phyloP scores from a whole-genome alignment of 306 rosid genomes.

The Rosa persica region DNA sequence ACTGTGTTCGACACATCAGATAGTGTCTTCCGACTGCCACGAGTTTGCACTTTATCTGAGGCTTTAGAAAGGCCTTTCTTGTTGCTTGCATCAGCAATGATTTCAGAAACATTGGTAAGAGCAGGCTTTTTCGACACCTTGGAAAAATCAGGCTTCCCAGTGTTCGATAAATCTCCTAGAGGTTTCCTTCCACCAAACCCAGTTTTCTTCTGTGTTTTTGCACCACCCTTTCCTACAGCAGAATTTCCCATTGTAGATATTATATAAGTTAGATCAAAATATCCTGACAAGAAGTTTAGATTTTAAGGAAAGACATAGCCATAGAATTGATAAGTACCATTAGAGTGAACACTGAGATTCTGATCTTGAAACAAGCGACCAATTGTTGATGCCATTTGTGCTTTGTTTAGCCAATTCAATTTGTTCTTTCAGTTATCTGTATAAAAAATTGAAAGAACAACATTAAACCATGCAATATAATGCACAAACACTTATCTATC shows the following conservation, averaged over 20 bases:
- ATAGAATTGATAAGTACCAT: constrained; percentile 39
- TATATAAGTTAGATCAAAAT: constrained; percentile 4
- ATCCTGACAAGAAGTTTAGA: background rate
- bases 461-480: background rate
- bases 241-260: constrained; percentile 38
- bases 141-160: constrained; percentile 36
- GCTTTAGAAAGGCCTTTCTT: constrained; percentile 33
- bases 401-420: constrained; percentile 7
- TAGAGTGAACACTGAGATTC: constrained; percentile 35
- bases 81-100: constrained; percentile 19
- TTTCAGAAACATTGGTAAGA: constrained; percentile 24
- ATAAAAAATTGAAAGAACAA: background rate
- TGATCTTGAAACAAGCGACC: constrained; percentile 48
- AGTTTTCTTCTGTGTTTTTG: constrained; percentile 36
- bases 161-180: constrained; percentile 66
- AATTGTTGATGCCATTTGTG: constrained; percentile 49
- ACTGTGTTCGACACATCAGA: constrained; percentile 65
- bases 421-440: constrained; percentile 22
- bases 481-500: background rate
- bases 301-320: background rate
- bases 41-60: constrained; percentile 39
- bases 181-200: constrained; percentile 70
- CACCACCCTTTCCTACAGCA: constrained; percentile 38
- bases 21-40: constrained; percentile 52
- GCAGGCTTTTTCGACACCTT: constrained; percentile 32